phyloP scores from a whole-genome alignment of 495 filamentous ascomycete genomes.

The Penicillium waksmanii region DNA sequence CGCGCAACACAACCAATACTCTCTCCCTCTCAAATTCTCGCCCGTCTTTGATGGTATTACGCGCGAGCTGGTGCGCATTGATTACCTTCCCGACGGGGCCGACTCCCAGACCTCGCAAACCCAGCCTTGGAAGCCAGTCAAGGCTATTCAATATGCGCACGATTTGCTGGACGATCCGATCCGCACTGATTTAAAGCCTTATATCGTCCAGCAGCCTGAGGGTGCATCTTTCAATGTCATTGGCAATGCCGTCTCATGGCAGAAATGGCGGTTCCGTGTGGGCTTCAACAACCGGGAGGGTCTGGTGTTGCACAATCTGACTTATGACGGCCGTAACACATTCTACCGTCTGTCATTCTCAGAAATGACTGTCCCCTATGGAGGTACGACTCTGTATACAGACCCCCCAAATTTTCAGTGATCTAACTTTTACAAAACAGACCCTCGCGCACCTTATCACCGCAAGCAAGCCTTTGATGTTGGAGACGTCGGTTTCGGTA shows the following conservation, averaged over 20 bases:
- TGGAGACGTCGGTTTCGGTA: slow-evolving; percentile 68
- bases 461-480: slow-evolving; percentile 77
- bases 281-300: slow-evolving; percentile 70
- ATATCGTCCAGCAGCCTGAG: slow-evolving; percentile 76
- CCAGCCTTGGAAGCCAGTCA: slow-evolving; percentile 55
- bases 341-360: slow-evolving; percentile 76
- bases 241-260: slow-evolving; percentile 55
- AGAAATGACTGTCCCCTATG: slow-evolving; percentile 76
- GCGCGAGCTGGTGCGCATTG: slow-evolving; percentile 62
- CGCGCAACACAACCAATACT: slow-evolving; percentile 70
- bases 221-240: slow-evolving; percentile 67
- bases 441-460: slow-evolving; percentile 69
- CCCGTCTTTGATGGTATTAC: slow-evolving; percentile 72
- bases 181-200: slow-evolving; percentile 71
- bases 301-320: slow-evolving; percentile 64
- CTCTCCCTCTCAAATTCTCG: slow-evolving; percentile 75
- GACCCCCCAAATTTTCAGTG: neutral
- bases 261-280: slow-evolving; percentile 71
- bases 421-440: slow-evolving; percentile 25
- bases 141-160: slow-evolving; percentile 53
- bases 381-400: slow-evolving; percentile 24
- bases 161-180: slow-evolving; percentile 42
- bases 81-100: slow-evolving; percentile 46
- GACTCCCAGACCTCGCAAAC: slow-evolving; percentile 38
- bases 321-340: slow-evolving; percentile 69